Conservation (phyloP, 2,329 filamentous ascomycete species). For the Aspergillus neoniger region DNA sequence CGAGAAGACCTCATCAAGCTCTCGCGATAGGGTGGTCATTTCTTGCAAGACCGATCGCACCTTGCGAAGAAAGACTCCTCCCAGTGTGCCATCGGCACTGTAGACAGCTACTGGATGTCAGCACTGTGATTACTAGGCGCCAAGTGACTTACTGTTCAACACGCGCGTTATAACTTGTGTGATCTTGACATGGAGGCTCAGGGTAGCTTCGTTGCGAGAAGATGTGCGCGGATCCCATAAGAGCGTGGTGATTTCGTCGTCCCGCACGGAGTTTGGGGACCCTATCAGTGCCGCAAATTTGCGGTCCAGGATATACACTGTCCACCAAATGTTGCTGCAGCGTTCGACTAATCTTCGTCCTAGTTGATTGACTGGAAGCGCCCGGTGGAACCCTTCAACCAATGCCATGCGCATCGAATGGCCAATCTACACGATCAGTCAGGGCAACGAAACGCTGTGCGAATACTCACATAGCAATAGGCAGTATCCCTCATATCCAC, state of each 20-base stretch:
- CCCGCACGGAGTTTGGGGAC: constrained; percentile 52
- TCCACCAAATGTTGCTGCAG: constrained; percentile 58
- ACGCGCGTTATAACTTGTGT: constrained; percentile 43
- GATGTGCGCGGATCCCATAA: constrained; percentile 45
- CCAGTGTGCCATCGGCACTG: constrained; percentile 32
- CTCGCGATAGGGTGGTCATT: constrained; percentile 35
- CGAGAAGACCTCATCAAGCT: constrained; percentile 38
- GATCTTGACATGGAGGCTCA: constrained; percentile 46
- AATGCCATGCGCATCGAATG: constrained; percentile 57
- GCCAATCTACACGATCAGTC: constrained; percentile 47
- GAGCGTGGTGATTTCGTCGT: constrained; percentile 51
- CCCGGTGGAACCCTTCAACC: constrained; percentile 55
- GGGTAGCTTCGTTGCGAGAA: constrained; percentile 35
- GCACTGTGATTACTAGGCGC: neutral
- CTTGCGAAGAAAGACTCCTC: constrained; percentile 30
- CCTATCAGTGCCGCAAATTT: constrained; percentile 59
- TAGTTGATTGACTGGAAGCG: constrained; percentile 52
- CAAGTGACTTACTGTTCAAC: constrained; percentile 36
- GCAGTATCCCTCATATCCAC: constrained; percentile 53
- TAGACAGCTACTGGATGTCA: constrained; percentile 35
- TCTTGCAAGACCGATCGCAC: constrained; percentile 39
- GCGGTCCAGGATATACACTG: constrained; percentile 56
- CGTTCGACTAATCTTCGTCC: constrained; percentile 51
- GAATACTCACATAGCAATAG: constrained; percentile 49
- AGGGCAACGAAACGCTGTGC: neutral